Conservation (phyloP, 139 green algal species). For the Chlorella sp. region DNA sequence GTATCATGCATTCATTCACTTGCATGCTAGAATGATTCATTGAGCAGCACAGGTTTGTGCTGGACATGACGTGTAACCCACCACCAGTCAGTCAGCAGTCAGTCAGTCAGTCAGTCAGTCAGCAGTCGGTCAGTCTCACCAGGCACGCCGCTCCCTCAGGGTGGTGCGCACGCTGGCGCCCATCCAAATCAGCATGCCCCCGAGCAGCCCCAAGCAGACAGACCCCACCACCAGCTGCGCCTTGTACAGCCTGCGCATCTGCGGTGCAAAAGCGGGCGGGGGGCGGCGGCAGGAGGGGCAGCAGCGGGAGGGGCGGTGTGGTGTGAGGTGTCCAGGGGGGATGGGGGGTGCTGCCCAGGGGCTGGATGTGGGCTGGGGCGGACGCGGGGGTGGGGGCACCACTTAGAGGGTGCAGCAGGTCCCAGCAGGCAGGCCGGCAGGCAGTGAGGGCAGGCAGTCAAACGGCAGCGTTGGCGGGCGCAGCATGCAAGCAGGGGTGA, state of each 20-base stretch:
- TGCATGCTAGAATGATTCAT: too few species aligned
- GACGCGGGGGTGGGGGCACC: neutral
- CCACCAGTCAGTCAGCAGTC: too few species aligned
- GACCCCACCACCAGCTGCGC: neutral
- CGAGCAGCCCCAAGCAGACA: slow-evolving; percentile 6
- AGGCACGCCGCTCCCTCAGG: neutral
- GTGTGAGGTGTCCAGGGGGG: neutral
- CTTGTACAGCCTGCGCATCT: neutral
- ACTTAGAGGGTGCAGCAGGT: too few species aligned
- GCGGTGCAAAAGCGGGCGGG: neutral
- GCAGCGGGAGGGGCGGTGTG: neutral
- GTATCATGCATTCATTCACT: too few species aligned
- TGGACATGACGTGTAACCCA: neutral
- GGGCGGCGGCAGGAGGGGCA: neutral
- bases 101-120: too few species aligned
- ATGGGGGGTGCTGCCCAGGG: neutral
- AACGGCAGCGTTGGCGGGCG: too few species aligned
- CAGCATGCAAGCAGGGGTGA: too few species aligned
- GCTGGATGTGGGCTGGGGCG: too few species aligned
- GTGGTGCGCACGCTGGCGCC: neutral
- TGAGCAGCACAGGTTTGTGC: too few species aligned
- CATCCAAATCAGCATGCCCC: neutral
- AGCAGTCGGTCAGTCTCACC: neutral
- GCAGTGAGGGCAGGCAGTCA: too few species aligned
- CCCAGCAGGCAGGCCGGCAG: neutral